Evolutionary conservation across 257 asterid species (phyloP).

Genomic region (Solanum gracilifrons): DNA sequence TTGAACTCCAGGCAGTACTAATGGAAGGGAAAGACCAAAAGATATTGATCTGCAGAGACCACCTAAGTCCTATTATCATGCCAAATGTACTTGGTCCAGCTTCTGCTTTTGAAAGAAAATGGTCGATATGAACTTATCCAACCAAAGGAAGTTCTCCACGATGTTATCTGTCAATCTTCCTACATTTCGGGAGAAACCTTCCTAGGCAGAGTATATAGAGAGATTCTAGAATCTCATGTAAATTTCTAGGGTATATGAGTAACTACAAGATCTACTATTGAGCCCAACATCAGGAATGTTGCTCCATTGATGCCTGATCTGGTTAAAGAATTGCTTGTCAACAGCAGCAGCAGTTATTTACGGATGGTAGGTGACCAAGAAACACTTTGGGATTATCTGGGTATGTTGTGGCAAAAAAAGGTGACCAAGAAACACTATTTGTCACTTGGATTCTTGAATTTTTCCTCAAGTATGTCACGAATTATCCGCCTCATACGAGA

Average conservation of each 20-base stretch:
- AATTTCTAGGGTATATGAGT: not conserved
- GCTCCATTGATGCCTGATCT: conserved; percentile 2
- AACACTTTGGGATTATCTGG: not conserved
- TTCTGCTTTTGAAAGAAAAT: not conserved
- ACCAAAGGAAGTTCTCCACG: not conserved
- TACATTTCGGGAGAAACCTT: not conserved
- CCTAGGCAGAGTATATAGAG: not conserved
- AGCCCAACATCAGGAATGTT: not conserved
- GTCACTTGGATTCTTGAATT: conserved; percentile 35
- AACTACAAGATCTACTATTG: not conserved
- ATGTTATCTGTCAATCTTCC: not conserved
- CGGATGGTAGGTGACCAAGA: conserved; percentile 2
- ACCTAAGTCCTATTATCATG: not conserved
- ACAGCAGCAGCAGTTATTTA: not conserved
- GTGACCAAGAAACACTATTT: conserved; percentile 5
- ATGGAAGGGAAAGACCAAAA: not conserved
- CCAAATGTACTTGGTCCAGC: not conserved
- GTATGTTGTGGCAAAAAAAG: not conserved
- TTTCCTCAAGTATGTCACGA: conserved; percentile 25
- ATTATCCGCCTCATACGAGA: conserved; percentile 57
- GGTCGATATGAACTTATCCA: not conserved
- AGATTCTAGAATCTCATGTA: not conserved
- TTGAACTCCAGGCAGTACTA: not conserved
- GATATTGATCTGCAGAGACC: not conserved
- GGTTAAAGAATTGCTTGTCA: not conserved